Conservation (phyloP, 176 grass and related monocot genomes). For the Pontederia paniculata region DNA sequence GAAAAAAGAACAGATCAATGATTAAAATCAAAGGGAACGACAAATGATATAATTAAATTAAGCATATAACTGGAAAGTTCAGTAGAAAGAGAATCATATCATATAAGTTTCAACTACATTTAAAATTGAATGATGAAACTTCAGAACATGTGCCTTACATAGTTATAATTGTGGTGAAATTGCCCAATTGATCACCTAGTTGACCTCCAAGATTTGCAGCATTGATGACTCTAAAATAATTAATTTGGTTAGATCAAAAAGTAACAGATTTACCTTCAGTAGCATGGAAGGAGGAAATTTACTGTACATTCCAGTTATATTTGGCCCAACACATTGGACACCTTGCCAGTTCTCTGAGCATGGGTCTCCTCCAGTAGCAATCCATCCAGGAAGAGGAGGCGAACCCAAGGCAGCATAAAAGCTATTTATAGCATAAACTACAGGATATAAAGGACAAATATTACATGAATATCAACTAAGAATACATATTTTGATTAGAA, state of each 20-base stretch:
- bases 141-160: slow-evolving; percentile 38
- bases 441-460: background rate
- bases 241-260: slow-evolving; percentile 18
- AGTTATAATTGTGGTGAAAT: slow-evolving; percentile 69
- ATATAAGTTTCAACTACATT: background rate
- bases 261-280: background rate
- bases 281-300: slow-evolving; percentile 18
- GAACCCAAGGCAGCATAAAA: slow-evolving; percentile 62
- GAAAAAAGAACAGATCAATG: background rate
- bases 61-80: background rate
- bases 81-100: background rate
- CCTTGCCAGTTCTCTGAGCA: slow-evolving; percentile 79
- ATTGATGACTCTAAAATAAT: slow-evolving; percentile 50
- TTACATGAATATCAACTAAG: background rate
- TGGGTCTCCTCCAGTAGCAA: slow-evolving; percentile 62
- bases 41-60: no score
- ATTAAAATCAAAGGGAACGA: background rate
- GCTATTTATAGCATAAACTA: slow-evolving; percentile 87
- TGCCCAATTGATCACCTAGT: slow-evolving; percentile 60
- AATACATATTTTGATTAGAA: background rate
- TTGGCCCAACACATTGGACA: slow-evolving; percentile 54
- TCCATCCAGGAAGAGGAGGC: slow-evolving; percentile 67
- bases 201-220: slow-evolving; percentile 70
- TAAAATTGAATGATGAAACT: slow-evolving; percentile 14
- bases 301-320: slow-evolving; percentile 91